A percentile compares a stretch with the other conserved stretches of the same genome.
Conservation (phyloP, 768 basidiomycete species). For the Rhodotorula babjevae region DNA sequence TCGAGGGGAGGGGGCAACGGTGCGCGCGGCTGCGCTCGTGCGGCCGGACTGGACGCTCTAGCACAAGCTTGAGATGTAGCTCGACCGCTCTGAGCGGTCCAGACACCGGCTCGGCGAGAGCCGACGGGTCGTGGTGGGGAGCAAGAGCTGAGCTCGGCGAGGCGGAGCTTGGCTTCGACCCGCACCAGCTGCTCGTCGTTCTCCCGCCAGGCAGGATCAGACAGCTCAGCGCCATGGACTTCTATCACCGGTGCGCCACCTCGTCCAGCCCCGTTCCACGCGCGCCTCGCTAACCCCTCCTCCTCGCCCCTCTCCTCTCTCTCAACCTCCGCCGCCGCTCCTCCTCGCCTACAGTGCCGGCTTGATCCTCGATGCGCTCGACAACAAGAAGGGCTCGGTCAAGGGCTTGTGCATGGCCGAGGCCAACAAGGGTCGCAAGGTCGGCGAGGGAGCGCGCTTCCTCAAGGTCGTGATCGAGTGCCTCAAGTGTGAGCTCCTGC, state of each 20-base stretch:
- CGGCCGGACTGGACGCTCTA: too few species aligned
- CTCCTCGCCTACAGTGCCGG: slow-evolving; percentile 50
- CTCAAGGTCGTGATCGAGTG: slow-evolving; percentile 77
- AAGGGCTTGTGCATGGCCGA: slow-evolving; percentile 75
- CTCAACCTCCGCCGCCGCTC: background rate
- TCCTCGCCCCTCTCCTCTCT: too few species aligned
- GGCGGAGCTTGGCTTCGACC: too few species aligned
- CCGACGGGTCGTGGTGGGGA: too few species aligned
- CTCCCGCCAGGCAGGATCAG: background rate
- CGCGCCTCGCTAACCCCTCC: background rate
- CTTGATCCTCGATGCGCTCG: slow-evolving; percentile 73
- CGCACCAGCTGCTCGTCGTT: background rate
- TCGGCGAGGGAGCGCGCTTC: slow-evolving; percentile 34
- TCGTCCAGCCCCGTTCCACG: too few species aligned
- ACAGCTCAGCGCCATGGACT: slow-evolving; percentile 21
- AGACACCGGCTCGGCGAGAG: too few species aligned
- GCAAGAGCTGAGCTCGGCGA: background rate
- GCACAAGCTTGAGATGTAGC: too few species aligned
- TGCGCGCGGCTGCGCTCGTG: too few species aligned
- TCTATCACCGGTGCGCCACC: slow-evolving; percentile 31
- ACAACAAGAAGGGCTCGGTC: slow-evolving; percentile 85
- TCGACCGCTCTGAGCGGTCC: too few species aligned
- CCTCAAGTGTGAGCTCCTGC: slow-evolving; percentile 67
- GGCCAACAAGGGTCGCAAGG: slow-evolving; percentile 39
- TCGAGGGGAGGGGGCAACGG: too few species aligned